A percentile compares a stretch with the other conserved stretches of the same genome.
Evolutionary conservation across 495 filamentous ascomycete genomes (phyloP).

Genomic region (Usnea hakonensis): DNA sequence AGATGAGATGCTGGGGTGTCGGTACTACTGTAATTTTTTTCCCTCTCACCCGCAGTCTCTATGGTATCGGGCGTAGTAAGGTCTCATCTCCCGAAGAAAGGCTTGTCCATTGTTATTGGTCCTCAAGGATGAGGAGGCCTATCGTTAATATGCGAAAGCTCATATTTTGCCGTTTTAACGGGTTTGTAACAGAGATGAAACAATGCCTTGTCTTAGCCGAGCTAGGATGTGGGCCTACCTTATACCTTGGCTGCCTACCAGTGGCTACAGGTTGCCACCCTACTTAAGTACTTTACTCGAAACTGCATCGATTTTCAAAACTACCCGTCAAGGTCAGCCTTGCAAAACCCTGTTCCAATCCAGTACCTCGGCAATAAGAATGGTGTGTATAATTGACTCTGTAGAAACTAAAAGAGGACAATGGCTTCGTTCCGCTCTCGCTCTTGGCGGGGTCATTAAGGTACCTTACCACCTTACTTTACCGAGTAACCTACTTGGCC

Average conservation of each 20-base stretch:
- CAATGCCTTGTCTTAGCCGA: background rate
- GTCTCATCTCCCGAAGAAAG: background rate
- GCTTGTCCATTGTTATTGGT: background rate
- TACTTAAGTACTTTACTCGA: too few species aligned
- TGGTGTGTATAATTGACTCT: background rate
- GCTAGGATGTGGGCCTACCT: background rate
- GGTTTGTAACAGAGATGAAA: background rate
- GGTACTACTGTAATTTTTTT: background rate
- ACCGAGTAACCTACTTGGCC: too few species aligned
- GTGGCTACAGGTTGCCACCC: too few species aligned
- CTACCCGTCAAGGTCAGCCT: too few species aligned
- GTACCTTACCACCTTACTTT: too few species aligned
- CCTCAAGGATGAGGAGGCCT: background rate
- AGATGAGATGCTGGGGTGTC: background rate
- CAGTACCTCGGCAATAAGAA: background rate
- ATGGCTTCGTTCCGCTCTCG: background rate
- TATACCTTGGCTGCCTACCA: too few species aligned
- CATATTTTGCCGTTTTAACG: too few species aligned
- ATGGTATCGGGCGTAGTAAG: background rate
- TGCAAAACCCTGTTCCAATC: background rate
- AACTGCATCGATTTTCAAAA: too few species aligned
- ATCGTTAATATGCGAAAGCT: background rate
- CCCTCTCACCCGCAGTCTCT: background rate
- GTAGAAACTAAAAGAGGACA: background rate
- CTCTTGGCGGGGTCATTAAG: background rate